phyloP scores from a whole-genome alignment of 495 filamentous ascomycete species.

The Aspergillus avenaceus region DNA sequence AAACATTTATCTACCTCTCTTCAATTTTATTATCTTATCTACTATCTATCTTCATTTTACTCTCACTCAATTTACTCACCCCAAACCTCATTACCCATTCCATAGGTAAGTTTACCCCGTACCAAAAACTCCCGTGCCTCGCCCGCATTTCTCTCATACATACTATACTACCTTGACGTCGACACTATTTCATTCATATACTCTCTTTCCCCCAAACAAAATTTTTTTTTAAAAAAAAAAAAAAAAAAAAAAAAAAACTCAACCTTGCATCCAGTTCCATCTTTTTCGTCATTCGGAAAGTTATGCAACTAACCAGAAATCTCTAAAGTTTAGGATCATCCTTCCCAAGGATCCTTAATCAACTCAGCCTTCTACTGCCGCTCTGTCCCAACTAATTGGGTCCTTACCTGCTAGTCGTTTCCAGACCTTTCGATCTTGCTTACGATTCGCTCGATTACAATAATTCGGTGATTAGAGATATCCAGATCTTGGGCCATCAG shows the following conservation, averaged over 20 bases:
- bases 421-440: slow-evolving; percentile 28
- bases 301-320: slow-evolving; percentile 15
- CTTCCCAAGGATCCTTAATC: slow-evolving; percentile 1
- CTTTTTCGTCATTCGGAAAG: slow-evolving; percentile 2
- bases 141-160: background rate
- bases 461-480: slow-evolving; percentile 14
- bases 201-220: too few relatives aligned
- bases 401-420: slow-evolving; percentile 22
- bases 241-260: too few relatives aligned
- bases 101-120: background rate
- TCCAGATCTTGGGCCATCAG: slow-evolving; percentile 26
- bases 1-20: background rate
- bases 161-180: background rate
- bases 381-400: background rate
- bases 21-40: background rate
- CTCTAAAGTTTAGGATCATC: background rate
- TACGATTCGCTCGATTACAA: slow-evolving; percentile 11
- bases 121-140: background rate
- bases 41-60: too few relatives aligned
- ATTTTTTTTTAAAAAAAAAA: too few relatives aligned
- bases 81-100: too few relatives aligned
- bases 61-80: too few relatives aligned
- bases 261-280: background rate
- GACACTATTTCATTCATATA: too few relatives aligned
- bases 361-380: background rate